Evolutionary conservation across 1,284 basidiomycete genomes (phyloP).

Genomic region (Coniferiporia sulphurascens): DNA sequence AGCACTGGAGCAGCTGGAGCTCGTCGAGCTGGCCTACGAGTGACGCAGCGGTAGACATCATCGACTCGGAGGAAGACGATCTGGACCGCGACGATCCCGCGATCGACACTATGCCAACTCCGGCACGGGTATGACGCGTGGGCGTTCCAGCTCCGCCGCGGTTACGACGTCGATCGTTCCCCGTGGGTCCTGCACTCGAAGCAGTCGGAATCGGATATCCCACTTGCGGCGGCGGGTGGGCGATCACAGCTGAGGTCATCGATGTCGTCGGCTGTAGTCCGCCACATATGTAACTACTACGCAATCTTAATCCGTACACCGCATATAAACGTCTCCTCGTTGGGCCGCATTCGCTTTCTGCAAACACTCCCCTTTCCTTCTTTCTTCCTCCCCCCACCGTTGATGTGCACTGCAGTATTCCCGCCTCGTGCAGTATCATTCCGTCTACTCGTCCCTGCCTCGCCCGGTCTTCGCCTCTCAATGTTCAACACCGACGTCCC

Average conservation of each 20-base stretch:
- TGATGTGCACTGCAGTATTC: background rate
- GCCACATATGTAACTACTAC: too few species aligned
- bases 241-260: conserved; percentile 2
- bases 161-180: too few species aligned
- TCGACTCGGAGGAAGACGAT: background rate
- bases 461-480: conserved; percentile 15
- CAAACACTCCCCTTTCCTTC: background rate
- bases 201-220: too few species aligned
- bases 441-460: conserved; percentile 10
- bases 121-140: too few species aligned
- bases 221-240: too few species aligned
- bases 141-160: too few species aligned
- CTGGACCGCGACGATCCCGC: background rate
- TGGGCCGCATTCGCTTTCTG: background rate
- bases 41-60: background rate
- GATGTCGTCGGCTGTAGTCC: background rate
- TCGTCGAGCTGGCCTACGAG: conserved; percentile 21
- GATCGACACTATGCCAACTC: background rate
- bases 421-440: conserved; percentile 4
- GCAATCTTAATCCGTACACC: too few species aligned
- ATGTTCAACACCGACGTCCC: conserved; percentile 28
- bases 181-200: too few species aligned
- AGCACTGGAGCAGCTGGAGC: conserved; percentile 26
- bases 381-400: background rate
- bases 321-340: background rate